Base-by-base conservation (phyloP, 2,329 filamentous ascomycete genomes). In the Penicillium sp. region DNA sequence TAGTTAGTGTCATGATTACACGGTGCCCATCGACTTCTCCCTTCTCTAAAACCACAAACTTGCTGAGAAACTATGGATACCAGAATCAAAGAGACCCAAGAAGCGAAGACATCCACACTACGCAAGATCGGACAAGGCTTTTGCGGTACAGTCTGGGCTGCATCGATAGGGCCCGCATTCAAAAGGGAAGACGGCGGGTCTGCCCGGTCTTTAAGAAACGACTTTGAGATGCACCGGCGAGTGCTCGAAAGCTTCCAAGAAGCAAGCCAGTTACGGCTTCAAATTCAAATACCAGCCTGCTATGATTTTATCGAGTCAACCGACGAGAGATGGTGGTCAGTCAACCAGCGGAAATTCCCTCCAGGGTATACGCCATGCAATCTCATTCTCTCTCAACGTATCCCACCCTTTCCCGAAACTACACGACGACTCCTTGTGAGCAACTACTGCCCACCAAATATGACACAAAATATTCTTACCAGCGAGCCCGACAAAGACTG, bases 401-500 rank as follows among this genome's bases (percentile, higher is more conserved):
- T 69, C 20, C 62, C 55, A 7, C 54, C 63, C 1, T 50, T 70
- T 6, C 25, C 51, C 0, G 30, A 53, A 7, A 4, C 33, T 2
- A 50, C 53, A 2, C 51, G 68, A 33, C 39, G 54, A 7, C 26
- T 53, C 4, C 47, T 72, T 1, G 58, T 68, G 4, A 48, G 58
- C 1, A 46, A 36, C 9, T 71, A 63, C 45, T 71, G 66, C 30
- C 56, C 63, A 0, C 14, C 43, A 3, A 25, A 45, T 0, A 36
- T 67, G 1, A 19, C 14, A 7, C 4, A 36, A 1, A 39, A 56
- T 14, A 65, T 68, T n/a, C 43, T 57, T 18, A 11, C 6, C 9
- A 63, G 65, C 25, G 36, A 46, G 1, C 56, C 53, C 4, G 68
- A 74, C 33, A 47, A 65, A n/a, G 69, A 74, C 41, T 79, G 75